Conservation (phyloP, 1,284 basidiomycete species). For the Papiliotrema fonsecae region DNA sequence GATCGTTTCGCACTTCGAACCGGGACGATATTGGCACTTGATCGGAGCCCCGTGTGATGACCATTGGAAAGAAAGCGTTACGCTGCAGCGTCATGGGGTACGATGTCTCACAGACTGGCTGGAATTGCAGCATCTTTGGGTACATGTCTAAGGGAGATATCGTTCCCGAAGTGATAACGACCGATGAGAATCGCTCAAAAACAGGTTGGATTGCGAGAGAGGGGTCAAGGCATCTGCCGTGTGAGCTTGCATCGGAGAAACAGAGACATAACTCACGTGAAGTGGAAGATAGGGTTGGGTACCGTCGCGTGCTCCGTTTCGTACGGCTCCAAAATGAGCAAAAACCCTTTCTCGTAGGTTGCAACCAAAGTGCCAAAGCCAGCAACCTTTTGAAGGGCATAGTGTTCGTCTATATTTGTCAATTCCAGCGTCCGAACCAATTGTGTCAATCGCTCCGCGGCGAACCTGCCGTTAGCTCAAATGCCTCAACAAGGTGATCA, state of each 20-base stretch:
- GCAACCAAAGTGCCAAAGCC: slow-evolving; percentile 94
- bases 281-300: slow-evolving; percentile 97
- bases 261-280: slow-evolving; percentile 61
- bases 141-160: slow-evolving; percentile 99
- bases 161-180: slow-evolving; percentile 98
- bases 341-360: slow-evolving; percentile 97
- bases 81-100: slow-evolving; percentile 98
- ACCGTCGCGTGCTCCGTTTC: slow-evolving; percentile 99
- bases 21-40: slow-evolving; percentile 99
- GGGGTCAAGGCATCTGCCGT: slow-evolving; percentile 82
- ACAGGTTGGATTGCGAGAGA: slow-evolving; percentile 96
- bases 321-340: slow-evolving; percentile 96
- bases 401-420: slow-evolving; percentile 84
- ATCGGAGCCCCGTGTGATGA: slow-evolving; percentile 96
- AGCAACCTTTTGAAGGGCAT: slow-evolving; percentile 90
- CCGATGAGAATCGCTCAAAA: slow-evolving; percentile 96
- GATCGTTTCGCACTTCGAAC: slow-evolving; percentile 98
- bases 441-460: slow-evolving; percentile 90
- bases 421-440: slow-evolving; percentile 90
- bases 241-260: not conserved
- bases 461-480: slow-evolving; percentile 62
- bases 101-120: slow-evolving; percentile 92
- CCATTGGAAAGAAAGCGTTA: slow-evolving; percentile 96
- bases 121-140: slow-evolving; percentile 98
- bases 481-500: slow-evolving; percentile 6